Percentiles rank a stretch among this genome's conserved stretches.
Evolutionary conservation across 73 alveolate genomes (phyloP).

Genomic region (Diophrys appendiculata): DNA sequence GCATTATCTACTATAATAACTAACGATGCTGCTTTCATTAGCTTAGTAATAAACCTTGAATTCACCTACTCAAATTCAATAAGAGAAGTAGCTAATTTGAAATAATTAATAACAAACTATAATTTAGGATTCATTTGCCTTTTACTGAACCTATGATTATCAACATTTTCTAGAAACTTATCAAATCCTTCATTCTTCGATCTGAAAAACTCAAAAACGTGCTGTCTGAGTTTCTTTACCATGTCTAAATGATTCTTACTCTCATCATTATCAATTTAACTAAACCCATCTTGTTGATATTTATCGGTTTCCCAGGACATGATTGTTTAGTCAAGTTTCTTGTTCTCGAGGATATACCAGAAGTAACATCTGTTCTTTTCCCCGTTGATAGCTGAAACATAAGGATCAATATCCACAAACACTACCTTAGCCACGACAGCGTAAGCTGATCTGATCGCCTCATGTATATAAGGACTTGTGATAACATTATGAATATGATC

Average conservation of each 20-base stretch:
- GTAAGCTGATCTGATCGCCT: constrained; percentile 25
- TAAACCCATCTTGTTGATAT: constrained; percentile 12
- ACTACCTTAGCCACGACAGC: constrained; percentile 15
- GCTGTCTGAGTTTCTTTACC: constrained; percentile 8
- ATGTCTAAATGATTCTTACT: neutral
- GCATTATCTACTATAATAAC: constrained; percentile 25
- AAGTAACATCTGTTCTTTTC: constrained; percentile 56
- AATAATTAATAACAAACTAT: neutral
- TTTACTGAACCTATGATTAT: constrained; percentile 7
- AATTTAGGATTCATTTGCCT: constrained; percentile 15
- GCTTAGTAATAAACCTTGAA: constrained; percentile 20
- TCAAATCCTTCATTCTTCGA: constrained; percentile 31
- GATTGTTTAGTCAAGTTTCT: constrained; percentile 43
- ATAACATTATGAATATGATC: constrained; percentile 31
- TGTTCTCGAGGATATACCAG: constrained; percentile 50
- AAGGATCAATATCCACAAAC: constrained; percentile 53
- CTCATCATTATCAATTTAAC: constrained; percentile 14
- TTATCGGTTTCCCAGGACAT: constrained; percentile 48
- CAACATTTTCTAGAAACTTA: constrained; percentile 19
- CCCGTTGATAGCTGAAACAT: constrained; percentile 11
- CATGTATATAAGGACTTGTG: constrained; percentile 16
- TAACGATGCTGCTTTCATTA: constrained; percentile 38
- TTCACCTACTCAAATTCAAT: constrained; percentile 50
- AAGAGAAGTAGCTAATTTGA: constrained; percentile 18
- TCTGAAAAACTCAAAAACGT: constrained; percentile 21